These are phyloP conservation scores for Psilocybe cubensis DNA, from an alignment of 768 basidiomycete genomes.

Conservation along the genomic window DNA sequence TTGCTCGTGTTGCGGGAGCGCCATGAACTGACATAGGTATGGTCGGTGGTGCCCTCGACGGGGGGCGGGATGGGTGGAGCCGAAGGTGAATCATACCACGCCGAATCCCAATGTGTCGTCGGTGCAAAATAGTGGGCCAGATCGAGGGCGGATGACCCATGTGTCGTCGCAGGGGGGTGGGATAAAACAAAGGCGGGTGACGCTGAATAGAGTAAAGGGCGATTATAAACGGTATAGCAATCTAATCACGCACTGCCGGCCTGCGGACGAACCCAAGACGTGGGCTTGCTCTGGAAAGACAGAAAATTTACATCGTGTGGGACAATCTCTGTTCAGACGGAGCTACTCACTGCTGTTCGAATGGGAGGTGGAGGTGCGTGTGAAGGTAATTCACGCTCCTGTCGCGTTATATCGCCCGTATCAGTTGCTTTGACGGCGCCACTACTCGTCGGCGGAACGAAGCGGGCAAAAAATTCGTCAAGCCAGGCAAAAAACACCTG, in stretches of 20 bases:
- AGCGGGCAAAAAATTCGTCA: constrained; percentile 75
- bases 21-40: constrained; percentile 31
- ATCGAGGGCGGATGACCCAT: constrained; percentile 39
- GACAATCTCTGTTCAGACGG: background rate
- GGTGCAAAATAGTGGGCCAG: constrained; percentile 49
- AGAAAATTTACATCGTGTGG: background rate
- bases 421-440: constrained; percentile 7
- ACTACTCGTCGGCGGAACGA: constrained; percentile 18
- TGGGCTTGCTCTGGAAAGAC: constrained; percentile 26
- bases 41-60: constrained; percentile 26
- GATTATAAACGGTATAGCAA: background rate
- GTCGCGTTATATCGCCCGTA: constrained; percentile 11
- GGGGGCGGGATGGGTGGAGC: constrained; percentile 37
- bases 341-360: constrained; percentile 23
- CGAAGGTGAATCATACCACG: constrained; percentile 42
- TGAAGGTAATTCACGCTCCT: constrained; percentile 8
- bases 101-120: constrained; percentile 39
- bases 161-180: constrained; percentile 24
- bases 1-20: constrained; percentile 29
- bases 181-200: constrained; percentile 20
- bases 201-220: background rate
- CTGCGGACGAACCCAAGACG: constrained; percentile 24
- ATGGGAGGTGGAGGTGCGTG: constrained; percentile 25
- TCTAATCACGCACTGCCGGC: constrained; percentile 27
- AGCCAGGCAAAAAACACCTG: constrained; percentile 77